Conservation (phyloP, 169 alveolate genomes). For the Plasmodium adleri region DNA sequence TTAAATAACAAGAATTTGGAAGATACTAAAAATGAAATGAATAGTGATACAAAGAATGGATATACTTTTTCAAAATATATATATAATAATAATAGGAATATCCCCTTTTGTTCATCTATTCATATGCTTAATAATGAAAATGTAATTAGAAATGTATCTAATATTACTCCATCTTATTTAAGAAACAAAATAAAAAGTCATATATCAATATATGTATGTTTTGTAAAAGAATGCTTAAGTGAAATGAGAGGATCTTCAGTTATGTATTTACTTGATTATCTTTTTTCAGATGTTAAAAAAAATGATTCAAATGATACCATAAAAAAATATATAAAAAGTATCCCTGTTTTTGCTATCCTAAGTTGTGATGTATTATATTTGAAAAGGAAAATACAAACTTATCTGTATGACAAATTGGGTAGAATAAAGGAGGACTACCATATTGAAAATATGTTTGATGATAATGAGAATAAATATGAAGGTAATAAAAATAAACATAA, state of each 20-base stretch:
- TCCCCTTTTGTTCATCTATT: background rate
- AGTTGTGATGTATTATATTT: constrained; percentile 34
- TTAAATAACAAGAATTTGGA: background rate
- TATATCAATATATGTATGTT: constrained; percentile 12
- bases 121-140: constrained; percentile 1
- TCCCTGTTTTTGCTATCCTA: constrained; percentile 37
- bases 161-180: constrained; percentile 28
- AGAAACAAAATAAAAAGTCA: constrained; percentile 37
- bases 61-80: background rate
- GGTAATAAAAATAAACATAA: background rate
- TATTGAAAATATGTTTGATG: background rate
- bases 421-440: background rate
- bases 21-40: background rate
- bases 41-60: background rate
- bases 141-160: constrained; percentile 12
- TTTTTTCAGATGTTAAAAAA: constrained; percentile 74
- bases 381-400: constrained; percentile 28
- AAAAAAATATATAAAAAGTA: constrained; percentile 17
- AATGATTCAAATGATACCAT: constrained; percentile 18
- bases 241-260: constrained; percentile 49
- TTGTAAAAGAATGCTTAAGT: constrained; percentile 54
- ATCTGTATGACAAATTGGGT: background rate
- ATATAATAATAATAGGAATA: background rate
- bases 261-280: constrained; percentile 52
- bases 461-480: background rate